These are phyloP conservation scores for Globomyces pollinis-pini DNA, from an alignment of 192 early-diverging fungal species.

Conservation along the genomic window DNA sequence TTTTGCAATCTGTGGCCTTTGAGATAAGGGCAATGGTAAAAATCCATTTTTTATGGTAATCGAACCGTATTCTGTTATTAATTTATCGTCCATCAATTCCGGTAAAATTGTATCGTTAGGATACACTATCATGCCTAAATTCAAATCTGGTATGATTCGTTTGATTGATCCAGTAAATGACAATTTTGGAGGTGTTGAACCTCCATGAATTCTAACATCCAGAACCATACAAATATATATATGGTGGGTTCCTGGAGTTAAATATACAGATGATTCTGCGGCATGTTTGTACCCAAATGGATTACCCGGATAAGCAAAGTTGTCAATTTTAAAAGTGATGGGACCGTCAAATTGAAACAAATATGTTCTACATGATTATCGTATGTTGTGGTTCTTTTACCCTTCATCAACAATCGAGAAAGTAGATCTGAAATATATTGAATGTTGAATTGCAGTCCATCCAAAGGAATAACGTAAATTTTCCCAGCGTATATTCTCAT, in stretches of 20 bases:
- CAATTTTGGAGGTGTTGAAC: slow-evolving; percentile 33
- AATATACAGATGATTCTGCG: slow-evolving; percentile 25
- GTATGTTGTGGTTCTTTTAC: too few relatives aligned
- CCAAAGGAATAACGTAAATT: slow-evolving; percentile 48
- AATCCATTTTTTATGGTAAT: slow-evolving; percentile 35
- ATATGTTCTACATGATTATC: too few relatives aligned
- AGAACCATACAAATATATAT: slow-evolving; percentile 51
- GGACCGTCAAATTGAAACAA: slow-evolving; percentile 37
- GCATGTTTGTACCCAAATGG: slow-evolving; percentile 50
- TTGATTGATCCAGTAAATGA: slow-evolving; percentile 21
- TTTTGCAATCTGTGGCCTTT: not conserved
- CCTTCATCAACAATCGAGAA: slow-evolving; percentile 31
- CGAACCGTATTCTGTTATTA: slow-evolving; percentile 32
- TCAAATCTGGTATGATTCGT: slow-evolving; percentile 1
- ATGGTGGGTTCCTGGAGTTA: slow-evolving; percentile 43
- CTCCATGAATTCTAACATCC: slow-evolving; percentile 67
- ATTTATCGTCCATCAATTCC: slow-evolving; percentile 28
- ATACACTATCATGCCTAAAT: slow-evolving; percentile 21
- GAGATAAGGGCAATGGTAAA: slow-evolving; percentile 12
- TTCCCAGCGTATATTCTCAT: slow-evolving; percentile 46
- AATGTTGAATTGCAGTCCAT: slow-evolving; percentile 40
- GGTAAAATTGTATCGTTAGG: slow-evolving; percentile 33
- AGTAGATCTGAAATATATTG: slow-evolving; percentile 32
- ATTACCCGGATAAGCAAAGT: slow-evolving; percentile 51
- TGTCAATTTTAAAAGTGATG: slow-evolving; percentile 60